Base-by-base conservation (phyloP, 1,139 yeast genomes). In the Suhomyces panamericanus region DNA sequence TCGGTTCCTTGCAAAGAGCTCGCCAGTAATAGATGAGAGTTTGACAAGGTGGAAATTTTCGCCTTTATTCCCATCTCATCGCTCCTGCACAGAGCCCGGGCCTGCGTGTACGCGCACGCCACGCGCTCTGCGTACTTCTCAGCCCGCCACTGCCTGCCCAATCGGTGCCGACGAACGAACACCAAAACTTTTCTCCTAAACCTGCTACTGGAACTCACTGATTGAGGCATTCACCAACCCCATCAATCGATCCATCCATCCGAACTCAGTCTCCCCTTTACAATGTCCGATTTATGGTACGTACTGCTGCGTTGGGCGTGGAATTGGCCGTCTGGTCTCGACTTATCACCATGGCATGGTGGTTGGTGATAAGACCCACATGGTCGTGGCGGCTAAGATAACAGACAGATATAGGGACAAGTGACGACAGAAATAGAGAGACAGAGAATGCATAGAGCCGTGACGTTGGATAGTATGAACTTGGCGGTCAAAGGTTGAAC, bases 1-100 rank as follows among this genome's bases (percentile, higher is more conserved):
- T 44, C 39, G 86, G 93, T 81, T 85, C 93, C 93, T 85, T 73
- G 78, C 78, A 63, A 58, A 20, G 37, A 69, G 79, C 79, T 74
- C 79, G 68, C 79, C 78, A 66, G 69, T 65, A 62, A 49, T 43
- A 22, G 47, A 37, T 44, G 45, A 43, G 27, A 27, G 16, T 33
- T n/a, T 13, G 17, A 24, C 0, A 20, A 14, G 39, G 22, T 26
- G 12, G 29, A 44, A 41, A 39, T 38, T 38, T 41, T 33, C 47
- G 32, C 43, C 17, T 32, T 32, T 38, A 42, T 20, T 13, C 20
- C 26, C 42, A 43, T 41, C 47, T 48, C 50, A 42, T 47, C 50
- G 43, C 38, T 35, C 42, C 49, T 34, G 49, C 37, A 38, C 14
- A 17, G 14, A 29, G 24, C n/a, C 38, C 34, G 29, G 16, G 27